Conservation (phyloP, 2,329 filamentous ascomycete genomes). For the Clarireedia monteithiana region DNA sequence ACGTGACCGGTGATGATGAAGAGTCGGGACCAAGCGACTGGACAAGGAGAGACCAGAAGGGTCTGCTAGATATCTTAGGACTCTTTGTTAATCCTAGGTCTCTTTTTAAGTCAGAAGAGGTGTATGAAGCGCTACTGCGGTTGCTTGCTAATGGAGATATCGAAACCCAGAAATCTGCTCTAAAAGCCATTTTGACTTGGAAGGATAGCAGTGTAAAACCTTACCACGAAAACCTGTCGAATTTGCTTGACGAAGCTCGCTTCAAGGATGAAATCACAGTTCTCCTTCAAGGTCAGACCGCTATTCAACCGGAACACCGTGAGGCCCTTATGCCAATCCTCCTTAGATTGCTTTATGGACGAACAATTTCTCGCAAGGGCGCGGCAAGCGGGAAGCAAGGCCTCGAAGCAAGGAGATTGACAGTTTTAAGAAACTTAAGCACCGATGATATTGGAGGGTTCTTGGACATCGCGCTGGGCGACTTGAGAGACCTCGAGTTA, state of each 20-base stretch:
- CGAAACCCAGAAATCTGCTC: conserved; percentile 76
- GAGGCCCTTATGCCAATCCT: conserved; percentile 74
- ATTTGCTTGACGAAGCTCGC: conserved; percentile 79
- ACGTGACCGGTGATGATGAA: conserved; percentile 21
- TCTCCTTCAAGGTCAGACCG: conserved; percentile 68
- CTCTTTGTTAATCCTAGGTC: conserved; percentile 83
- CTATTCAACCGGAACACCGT: conserved; percentile 68
- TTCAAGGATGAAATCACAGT: conserved; percentile 93
- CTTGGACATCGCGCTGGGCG: conserved; percentile 71
- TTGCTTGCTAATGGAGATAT: conserved; percentile 82
- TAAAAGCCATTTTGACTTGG: conserved; percentile 85
- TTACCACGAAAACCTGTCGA: conserved; percentile 80
- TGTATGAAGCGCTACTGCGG: conserved; percentile 65
- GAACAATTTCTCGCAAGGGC: conserved; percentile 76
- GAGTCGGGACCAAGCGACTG: conserved; percentile 43
- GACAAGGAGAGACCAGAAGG: conserved; percentile 74
- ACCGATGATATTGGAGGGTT: conserved; percentile 72
- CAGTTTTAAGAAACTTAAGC: conserved; percentile 70
- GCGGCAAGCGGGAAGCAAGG: conserved; percentile 70
- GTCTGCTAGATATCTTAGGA: conserved; percentile 71
- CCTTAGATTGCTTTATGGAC: conserved; percentile 80
- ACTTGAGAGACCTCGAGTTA: conserved; percentile 54
- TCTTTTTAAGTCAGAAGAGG: conserved; percentile 68
- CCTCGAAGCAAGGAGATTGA: conserved; percentile 72
- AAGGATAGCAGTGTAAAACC: conserved; percentile 67